Evolutionary conservation across 2,329 filamentous ascomycete genomes (phyloP), one percentile per base, ranked within the genome.

Genomic region (Fusarium robinianum): DNA sequence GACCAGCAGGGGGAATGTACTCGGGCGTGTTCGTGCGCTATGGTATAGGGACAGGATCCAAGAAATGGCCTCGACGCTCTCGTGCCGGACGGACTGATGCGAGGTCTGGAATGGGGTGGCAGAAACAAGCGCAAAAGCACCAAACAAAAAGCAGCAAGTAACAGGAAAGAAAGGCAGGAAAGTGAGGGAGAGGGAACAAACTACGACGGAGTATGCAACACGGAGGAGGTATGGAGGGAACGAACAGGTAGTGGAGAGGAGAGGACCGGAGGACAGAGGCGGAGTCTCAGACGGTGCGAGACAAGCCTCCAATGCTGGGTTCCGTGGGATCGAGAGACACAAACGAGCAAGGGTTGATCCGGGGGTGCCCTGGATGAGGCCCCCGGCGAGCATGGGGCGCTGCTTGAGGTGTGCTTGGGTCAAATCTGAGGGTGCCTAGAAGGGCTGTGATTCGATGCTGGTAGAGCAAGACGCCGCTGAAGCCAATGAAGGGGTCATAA

Each of bases 51-150:
- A 57, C 41, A 36, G 51, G 41, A 48, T 39, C 46, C 46, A 55
- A 52, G 40, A 41, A 49, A 41, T 45, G 47, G 27, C 55, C 53
- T 55, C 61, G 48, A 55, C 50, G 56, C 55, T 63, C 51, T 65
- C 63, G 63, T 65, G 48, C 63, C 63, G 64, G 63, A 65, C 63
- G 62, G 53, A 51, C n/a, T 58, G 33, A 51, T 61, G 59, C 53
- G 61, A 62, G 51, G 46, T 56, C 62, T 64, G 55, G 62, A 64
- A 61, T 64, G 58, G 50, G 44, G 43, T 38, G 39, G 51, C 51
- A 51, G 55, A 55, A 58, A 46, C 55, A 57, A 53, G 49, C 48
- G 49, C 48, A 41, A 51, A 49, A 41, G 41, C 10, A 33, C 19
- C 34, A 45, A 35, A 39, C 24, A 38, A 44, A 24, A 30, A 38